phyloP scores from a whole-genome alignment of 345 rosid species.

The Rhodomyrtus tomentosa region DNA sequence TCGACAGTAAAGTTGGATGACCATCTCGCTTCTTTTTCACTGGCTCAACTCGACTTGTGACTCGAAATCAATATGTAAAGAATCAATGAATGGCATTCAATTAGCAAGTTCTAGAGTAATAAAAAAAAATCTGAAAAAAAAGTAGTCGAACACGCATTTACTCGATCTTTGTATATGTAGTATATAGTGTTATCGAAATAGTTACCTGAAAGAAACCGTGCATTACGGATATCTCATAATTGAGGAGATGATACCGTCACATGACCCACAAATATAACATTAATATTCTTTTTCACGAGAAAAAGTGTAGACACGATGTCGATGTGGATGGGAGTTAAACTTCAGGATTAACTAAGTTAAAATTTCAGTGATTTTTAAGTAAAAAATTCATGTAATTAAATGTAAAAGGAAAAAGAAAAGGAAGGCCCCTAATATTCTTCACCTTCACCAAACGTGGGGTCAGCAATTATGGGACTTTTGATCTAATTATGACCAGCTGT shows the following conservation, averaged over 20 bases:
- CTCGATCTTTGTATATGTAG: no score
- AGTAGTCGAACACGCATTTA: no score
- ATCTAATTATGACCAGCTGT: neutral
- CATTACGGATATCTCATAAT: no score
- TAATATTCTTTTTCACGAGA: neutral
- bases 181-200: no score
- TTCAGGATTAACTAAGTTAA: neutral
- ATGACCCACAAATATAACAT: no score
- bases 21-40: neutral
- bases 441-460: neutral
- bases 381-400: neutral
- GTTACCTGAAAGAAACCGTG: no score
- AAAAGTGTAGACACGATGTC: neutral
- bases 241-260: no score
- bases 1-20: neutral
- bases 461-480: neutral
- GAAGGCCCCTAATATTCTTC: neutral
- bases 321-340: neutral
- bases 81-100: neutral
- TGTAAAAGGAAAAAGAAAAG: neutral
- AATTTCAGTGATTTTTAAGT: neutral
- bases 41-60: neutral
- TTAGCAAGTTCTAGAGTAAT: neutral
- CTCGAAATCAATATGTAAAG: neutral
- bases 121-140: neutral